phyloP scores from a whole-genome alignment of 768 basidiomycete species.

The Amanita rimosa region DNA sequence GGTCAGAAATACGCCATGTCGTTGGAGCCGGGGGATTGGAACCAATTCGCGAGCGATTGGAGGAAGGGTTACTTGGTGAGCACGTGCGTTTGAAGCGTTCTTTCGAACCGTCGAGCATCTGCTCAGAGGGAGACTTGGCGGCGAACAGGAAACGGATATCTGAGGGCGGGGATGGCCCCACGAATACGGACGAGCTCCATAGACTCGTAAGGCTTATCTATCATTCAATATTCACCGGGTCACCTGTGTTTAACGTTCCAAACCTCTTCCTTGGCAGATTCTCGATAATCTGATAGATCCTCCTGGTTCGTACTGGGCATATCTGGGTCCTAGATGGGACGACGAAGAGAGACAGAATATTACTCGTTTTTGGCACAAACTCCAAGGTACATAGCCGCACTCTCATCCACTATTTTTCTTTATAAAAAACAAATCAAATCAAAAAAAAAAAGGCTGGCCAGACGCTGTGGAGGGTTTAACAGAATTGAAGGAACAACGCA shows the following conservation, averaged over 20 bases:
- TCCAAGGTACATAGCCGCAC: constrained; percentile 28
- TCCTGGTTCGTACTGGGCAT: constrained; percentile 21
- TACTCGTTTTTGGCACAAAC: constrained; percentile 47
- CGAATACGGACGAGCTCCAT: constrained; percentile 45
- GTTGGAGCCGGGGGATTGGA: constrained; percentile 25
- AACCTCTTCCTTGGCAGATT: constrained; percentile 30
- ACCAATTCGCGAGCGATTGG: constrained; percentile 45
- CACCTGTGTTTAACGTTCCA: no score
- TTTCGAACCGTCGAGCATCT: no score
- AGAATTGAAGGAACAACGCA: constrained; percentile 35
- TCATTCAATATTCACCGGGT: no score
- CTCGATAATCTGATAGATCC: constrained; percentile 42
- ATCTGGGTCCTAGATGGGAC: constrained; percentile 33
- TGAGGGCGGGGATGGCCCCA: constrained; percentile 31
- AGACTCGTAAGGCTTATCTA: constrained; percentile 29
- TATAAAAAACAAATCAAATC: no score
- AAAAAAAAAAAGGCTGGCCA: constrained; percentile 35
- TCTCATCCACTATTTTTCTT: no score
- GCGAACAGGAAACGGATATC: constrained; percentile 30
- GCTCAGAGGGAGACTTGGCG: no score
- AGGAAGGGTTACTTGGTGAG: constrained; percentile 34
- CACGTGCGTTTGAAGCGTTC: constrained; percentile 39
- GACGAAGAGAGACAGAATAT: constrained; percentile 31
- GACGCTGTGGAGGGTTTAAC: constrained; percentile 39
- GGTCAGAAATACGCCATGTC: constrained; percentile 13